A percentile compares a stretch with the other conserved stretches of the same genome.
Conservation (phyloP, 805 yeast genomes). For the Debaryomyces prosopidis region DNA sequence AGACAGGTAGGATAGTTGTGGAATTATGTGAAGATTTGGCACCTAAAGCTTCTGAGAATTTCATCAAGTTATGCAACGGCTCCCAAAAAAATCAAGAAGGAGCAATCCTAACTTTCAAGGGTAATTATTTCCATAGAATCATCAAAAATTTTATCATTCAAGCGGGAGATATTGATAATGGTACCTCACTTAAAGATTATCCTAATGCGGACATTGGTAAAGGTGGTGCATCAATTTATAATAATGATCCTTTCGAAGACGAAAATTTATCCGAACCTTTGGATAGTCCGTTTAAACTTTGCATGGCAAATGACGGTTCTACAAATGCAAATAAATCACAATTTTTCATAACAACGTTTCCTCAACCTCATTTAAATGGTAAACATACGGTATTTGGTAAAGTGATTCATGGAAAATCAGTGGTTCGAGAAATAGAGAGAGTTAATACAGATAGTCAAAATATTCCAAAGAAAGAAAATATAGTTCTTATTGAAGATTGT, state of each 20-base stretch:
- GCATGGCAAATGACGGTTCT: conserved; percentile 63
- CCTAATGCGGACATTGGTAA: conserved; percentile 30
- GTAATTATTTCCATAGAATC: conserved; percentile 59
- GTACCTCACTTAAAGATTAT: conserved; percentile 20
- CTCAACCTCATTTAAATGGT: conserved; percentile 73
- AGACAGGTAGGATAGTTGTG: conserved; percentile 61
- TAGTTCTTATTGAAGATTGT: conserved; percentile 53
- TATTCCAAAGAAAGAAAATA: conserved; percentile 38
- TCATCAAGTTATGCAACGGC: conserved; percentile 46
- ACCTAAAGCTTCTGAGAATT: conserved; percentile 57
- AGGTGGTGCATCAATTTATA: conserved; percentile 30
- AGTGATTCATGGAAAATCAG: conserved; percentile 67
- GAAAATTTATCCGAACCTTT: conserved; percentile 52
- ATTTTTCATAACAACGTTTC: conserved; percentile 68
- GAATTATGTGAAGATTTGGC: conserved; percentile 52
- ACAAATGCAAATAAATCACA: conserved; percentile 58
- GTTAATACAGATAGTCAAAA: conserved; percentile 41
- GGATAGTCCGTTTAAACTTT: conserved; percentile 52
- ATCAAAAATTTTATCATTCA: conserved; percentile 71
- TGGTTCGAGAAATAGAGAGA: conserved; percentile 64
- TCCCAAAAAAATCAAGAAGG: conserved; percentile 13
- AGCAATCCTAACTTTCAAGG: conserved; percentile 33
- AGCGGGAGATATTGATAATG: conserved; percentile 58
- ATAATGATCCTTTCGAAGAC: conserved; percentile 43
- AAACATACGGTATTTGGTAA: conserved; percentile 78